Evolutionary conservation across 345 rosid genomes (phyloP).

Genomic region (Fremontodendron californicum): DNA sequence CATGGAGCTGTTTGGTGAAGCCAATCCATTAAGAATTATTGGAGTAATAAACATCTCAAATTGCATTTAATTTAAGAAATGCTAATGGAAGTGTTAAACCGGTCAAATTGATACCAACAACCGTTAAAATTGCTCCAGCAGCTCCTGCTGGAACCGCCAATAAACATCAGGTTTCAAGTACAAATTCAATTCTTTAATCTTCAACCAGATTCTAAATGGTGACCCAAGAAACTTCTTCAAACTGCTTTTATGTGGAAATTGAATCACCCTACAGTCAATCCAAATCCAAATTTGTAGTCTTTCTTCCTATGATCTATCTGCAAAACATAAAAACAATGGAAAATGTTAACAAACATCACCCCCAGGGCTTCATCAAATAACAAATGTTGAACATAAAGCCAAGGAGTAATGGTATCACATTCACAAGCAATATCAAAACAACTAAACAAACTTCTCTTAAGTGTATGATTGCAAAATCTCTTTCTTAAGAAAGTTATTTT

Average conservation of each 20-base stretch:
- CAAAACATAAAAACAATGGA: slow-evolving; percentile 13
- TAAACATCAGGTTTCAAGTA: background rate
- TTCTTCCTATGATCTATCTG: slow-evolving; percentile 94
- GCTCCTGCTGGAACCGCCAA: too few species aligned
- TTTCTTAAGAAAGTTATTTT: slow-evolving; percentile 9
- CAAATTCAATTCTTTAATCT: background rate
- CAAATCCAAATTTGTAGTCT: slow-evolving; percentile 93
- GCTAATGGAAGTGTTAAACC: background rate
- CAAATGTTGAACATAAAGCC: background rate
- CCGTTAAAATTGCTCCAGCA: background rate
- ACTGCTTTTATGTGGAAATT: background rate
- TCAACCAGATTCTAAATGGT: background rate
- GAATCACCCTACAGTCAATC: slow-evolving; percentile 75
- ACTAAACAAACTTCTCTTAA: background rate
- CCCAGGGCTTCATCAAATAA: background rate
- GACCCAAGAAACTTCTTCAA: background rate
- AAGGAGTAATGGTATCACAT: background rate
- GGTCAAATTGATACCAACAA: too few species aligned
- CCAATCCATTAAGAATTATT: background rate
- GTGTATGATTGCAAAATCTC: background rate
- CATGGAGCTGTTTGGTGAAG: background rate
- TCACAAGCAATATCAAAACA: background rate
- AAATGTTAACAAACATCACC: background rate
- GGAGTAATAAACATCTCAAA: background rate
- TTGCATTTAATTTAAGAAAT: background rate